Conservation (phyloP, 495 filamentous ascomycete genomes). For the Neurospora discreta region DNA sequence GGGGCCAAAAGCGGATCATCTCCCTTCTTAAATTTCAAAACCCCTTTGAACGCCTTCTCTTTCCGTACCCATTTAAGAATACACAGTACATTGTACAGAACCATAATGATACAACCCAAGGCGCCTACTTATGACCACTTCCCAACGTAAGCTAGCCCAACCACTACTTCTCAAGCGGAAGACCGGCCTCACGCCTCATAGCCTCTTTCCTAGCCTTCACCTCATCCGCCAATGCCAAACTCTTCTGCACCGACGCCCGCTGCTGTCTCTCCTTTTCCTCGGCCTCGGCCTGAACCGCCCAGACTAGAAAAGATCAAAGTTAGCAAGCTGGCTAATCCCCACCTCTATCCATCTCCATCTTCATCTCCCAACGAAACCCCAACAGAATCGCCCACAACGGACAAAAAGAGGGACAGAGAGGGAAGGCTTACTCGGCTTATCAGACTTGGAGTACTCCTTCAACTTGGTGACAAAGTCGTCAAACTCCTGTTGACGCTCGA, state of each 20-base stretch:
- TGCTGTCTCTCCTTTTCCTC: conserved; percentile 45
- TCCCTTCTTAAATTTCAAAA: not conserved
- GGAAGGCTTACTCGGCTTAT: conserved; percentile 56
- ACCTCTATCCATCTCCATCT: not conserved
- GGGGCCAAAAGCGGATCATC: not conserved
- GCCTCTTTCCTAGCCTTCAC: conserved; percentile 52
- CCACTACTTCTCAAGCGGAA: conserved; percentile 6
- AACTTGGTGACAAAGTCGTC: conserved; percentile 73
- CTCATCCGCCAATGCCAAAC: conserved; percentile 41
- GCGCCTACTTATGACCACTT: not conserved
- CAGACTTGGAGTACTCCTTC: conserved; percentile 81
- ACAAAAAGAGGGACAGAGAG: not conserved
- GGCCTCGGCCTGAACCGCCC: conserved; percentile 57
- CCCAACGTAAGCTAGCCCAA: not conserved
- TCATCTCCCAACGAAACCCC: not conserved
- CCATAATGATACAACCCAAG: not conserved
- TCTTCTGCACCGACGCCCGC: conserved; percentile 17
- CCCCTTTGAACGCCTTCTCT: not conserved
- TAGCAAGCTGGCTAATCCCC: not conserved
- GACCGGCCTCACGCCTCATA: conserved; percentile 39
- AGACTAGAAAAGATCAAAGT: conserved; percentile 37
- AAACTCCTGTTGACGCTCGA: conserved; percentile 68
- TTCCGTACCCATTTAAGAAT: not conserved
- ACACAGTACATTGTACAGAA: not conserved
- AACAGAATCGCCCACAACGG: not conserved